Conservation (phyloP, 352 stramenopile species). For the Phytophthora vignae region DNA sequence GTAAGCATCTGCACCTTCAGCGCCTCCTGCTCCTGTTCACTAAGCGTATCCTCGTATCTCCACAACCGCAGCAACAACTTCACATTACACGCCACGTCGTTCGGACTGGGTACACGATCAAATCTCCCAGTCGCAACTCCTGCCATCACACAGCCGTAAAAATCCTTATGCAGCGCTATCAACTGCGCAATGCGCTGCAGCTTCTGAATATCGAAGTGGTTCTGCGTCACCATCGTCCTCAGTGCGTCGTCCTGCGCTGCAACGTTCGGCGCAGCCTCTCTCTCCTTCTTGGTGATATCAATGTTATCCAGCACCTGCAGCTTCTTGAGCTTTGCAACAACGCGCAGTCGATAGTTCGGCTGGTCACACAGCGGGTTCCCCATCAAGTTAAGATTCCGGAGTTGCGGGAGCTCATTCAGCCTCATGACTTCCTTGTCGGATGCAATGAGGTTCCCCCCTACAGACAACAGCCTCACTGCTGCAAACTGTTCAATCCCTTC, state of each 20-base stretch:
- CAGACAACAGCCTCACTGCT: conserved; percentile 62
- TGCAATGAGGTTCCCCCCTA: conserved; percentile 66
- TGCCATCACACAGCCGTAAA: conserved; percentile 60
- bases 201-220: conserved; percentile 81
- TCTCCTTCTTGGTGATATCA: conserved; percentile 70
- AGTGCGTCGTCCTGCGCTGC: conserved; percentile 64
- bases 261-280: conserved; percentile 52
- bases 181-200: conserved; percentile 59
- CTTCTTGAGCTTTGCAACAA: conserved; percentile 54
- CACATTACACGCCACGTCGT: conserved; percentile 49
- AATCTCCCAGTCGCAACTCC: conserved; percentile 50
- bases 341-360: conserved; percentile 74
- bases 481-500: conserved; percentile 72
- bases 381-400: conserved; percentile 73
- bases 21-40: conserved; percentile 33
- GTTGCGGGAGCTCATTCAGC: conserved; percentile 45
- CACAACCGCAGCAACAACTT: conserved; percentile 57
- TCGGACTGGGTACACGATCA: conserved; percentile 62
- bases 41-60: conserved; percentile 52
- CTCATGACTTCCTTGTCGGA: conserved; percentile 53
- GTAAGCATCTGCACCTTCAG: conserved; percentile 71
- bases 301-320: conserved; percentile 68
- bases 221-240: conserved; percentile 56
- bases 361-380: conserved; percentile 80
- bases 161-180: conserved; percentile 63